Conservation (phyloP, 306 rosid species). For the Citrullus amarus region DNA sequence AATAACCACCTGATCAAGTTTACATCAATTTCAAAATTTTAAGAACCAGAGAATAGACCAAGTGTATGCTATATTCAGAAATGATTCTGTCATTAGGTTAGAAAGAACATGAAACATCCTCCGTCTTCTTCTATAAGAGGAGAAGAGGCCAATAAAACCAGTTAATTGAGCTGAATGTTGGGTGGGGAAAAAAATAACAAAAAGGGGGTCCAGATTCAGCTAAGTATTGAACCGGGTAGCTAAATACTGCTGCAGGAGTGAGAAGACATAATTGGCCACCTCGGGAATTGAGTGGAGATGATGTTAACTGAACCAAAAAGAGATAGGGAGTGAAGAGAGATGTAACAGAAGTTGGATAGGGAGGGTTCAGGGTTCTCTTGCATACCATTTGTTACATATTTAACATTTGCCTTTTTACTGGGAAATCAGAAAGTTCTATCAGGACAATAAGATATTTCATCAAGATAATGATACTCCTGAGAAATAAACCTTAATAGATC, state of each 20-base stretch:
- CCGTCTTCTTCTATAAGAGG: neutral
- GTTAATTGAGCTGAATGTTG: neutral
- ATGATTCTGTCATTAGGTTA: neutral
- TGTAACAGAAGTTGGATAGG: neutral
- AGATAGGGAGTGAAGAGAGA: neutral
- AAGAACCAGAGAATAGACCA: neutral
- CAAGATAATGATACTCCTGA: neutral
- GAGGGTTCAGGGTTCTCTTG: neutral
- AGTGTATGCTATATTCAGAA: neutral
- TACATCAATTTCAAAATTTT: constrained; percentile 14
- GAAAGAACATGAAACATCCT: neutral
- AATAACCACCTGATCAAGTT: constrained; percentile 44
- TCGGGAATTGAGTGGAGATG: neutral
- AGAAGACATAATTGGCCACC: neutral
- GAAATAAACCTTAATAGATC: neutral
- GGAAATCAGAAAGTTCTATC: neutral
- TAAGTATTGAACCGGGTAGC: neutral
- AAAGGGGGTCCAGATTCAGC: neutral
- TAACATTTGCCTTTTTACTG: neutral
- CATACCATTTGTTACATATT: neutral
- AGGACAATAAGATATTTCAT: neutral
- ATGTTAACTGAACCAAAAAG: neutral
- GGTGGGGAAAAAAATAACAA: neutral
- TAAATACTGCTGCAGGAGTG: neutral
- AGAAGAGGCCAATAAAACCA: neutral